Evolutionary conservation across 306 rosid species (phyloP).

Genomic region (Glycyrrhiza uralensis): DNA sequence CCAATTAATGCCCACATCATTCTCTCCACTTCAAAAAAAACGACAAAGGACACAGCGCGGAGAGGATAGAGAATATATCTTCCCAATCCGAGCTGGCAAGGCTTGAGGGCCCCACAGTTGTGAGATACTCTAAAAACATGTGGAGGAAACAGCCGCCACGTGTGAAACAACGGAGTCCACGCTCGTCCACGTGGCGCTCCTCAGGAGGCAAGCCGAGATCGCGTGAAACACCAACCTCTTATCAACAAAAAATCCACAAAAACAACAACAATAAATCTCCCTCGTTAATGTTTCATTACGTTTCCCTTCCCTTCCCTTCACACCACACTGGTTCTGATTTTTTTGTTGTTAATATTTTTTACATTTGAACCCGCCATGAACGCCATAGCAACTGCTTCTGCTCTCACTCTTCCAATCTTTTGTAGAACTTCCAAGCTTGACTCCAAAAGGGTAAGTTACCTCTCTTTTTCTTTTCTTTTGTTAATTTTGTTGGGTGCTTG

Average conservation of each 20-base stretch:
- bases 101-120: conserved; percentile 36
- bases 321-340: too few relatives aligned
- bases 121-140: conserved; percentile 40
- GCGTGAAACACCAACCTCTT: conserved; percentile 67
- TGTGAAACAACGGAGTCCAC: neutral
- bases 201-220: conserved; percentile 65
- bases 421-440: conserved; percentile 54
- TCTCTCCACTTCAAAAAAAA: neutral
- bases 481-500: neutral
- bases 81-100: conserved; percentile 60
- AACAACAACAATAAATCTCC: conserved; percentile 19
- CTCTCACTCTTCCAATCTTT: conserved; percentile 63
- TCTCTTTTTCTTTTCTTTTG: neutral
- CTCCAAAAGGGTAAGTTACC: conserved; percentile 51
- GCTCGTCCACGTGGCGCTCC: conserved; percentile 58
- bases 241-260: conserved; percentile 43
- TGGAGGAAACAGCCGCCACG: conserved; percentile 59
- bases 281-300: neutral
- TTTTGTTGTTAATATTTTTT: too few relatives aligned
- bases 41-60: conserved; percentile 29
- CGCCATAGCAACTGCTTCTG: conserved; percentile 77
- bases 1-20: neutral
- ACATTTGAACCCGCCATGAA: conserved; percentile 74
- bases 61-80: conserved; percentile 48
- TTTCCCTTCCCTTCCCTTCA: conserved; percentile 26